These are phyloP conservation scores for Neonectria ditissima DNA, from an alignment of 2,329 filamentous ascomycete genomes.

Conservation along the genomic window DNA sequence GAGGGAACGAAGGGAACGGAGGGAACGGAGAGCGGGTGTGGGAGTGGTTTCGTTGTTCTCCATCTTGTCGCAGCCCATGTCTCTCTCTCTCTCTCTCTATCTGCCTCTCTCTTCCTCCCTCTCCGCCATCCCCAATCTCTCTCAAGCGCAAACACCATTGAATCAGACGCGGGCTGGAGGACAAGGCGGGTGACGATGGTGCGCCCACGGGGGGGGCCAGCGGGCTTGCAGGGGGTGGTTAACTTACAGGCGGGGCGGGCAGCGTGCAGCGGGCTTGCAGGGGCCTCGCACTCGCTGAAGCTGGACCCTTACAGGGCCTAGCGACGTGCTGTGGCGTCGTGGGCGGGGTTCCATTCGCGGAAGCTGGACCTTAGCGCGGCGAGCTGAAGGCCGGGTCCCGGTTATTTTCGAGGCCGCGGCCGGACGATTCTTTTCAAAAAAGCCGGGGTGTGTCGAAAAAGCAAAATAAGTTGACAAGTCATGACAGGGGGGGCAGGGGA, in stretches of 20 bases:
- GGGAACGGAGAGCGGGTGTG: background rate
- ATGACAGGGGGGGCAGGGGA: no score
- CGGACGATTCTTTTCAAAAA: no score
- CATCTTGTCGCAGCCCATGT: constrained; percentile 10
- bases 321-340: constrained; percentile 21
- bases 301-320: background rate
- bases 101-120: background rate
- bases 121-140: constrained; percentile 1
- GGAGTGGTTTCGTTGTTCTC: constrained; percentile 37
- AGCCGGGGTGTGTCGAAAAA: no score
- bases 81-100: constrained; percentile 11
- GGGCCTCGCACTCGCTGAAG: background rate
- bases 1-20: background rate
- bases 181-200: background rate
- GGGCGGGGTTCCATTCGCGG: constrained; percentile 31
- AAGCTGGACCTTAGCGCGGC: constrained; percentile 26
- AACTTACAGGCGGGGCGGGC: no score
- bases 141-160: background rate
- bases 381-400: constrained; percentile 38
- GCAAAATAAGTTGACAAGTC: no score
- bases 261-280: background rate
- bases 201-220: no score
- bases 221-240: no score
- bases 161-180: background rate
- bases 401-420: constrained; percentile 14